Conservation (phyloP, 2,329 filamentous ascomycete genomes). For the Penicillium sp. region DNA sequence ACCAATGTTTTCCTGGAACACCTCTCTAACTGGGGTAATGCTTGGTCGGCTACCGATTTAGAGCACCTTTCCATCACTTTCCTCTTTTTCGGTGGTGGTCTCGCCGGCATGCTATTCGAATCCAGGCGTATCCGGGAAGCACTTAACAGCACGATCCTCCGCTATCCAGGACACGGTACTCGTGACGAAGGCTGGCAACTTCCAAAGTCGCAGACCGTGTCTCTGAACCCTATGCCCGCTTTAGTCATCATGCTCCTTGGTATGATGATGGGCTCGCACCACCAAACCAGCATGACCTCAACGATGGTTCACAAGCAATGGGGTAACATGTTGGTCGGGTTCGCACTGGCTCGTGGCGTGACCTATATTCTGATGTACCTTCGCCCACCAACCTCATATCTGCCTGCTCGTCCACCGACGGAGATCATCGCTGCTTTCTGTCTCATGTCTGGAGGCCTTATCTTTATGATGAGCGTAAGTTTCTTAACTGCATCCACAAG, state of each 20-base stretch:
- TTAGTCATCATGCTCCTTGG: slow-evolving; percentile 86
- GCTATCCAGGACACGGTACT: slow-evolving; percentile 41
- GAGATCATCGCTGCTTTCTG: slow-evolving; percentile 89
- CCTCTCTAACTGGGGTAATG: slow-evolving; percentile 70
- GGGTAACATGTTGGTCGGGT: slow-evolving; percentile 82
- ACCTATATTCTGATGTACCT: slow-evolving; percentile 83
- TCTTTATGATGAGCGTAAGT: slow-evolving; percentile 90
- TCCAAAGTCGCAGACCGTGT: slow-evolving; percentile 72
- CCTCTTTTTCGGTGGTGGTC: slow-evolving; percentile 88
- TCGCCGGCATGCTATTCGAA: slow-evolving; percentile 86
- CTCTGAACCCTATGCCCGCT: slow-evolving; percentile 86
- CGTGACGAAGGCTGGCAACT: slow-evolving; percentile 58
- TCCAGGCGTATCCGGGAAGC: slow-evolving; percentile 68
- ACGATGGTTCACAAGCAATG: slow-evolving; percentile 94
- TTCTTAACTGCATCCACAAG: background rate
- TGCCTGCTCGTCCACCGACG: slow-evolving; percentile 83
- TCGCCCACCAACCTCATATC: slow-evolving; percentile 76
- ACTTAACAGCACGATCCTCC: slow-evolving; percentile 54
- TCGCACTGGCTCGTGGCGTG: slow-evolving; percentile 74
- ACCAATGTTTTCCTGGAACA: slow-evolving; percentile 95
- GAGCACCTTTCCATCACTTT: slow-evolving; percentile 93
- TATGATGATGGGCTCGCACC: slow-evolving; percentile 94
- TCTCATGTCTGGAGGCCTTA: slow-evolving; percentile 80
- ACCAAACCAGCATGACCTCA: slow-evolving; percentile 79
- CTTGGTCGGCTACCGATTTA: slow-evolving; percentile 78